Conservation (phyloP, 495 filamentous ascomycete genomes). For the Trichocladium antarcticum region DNA sequence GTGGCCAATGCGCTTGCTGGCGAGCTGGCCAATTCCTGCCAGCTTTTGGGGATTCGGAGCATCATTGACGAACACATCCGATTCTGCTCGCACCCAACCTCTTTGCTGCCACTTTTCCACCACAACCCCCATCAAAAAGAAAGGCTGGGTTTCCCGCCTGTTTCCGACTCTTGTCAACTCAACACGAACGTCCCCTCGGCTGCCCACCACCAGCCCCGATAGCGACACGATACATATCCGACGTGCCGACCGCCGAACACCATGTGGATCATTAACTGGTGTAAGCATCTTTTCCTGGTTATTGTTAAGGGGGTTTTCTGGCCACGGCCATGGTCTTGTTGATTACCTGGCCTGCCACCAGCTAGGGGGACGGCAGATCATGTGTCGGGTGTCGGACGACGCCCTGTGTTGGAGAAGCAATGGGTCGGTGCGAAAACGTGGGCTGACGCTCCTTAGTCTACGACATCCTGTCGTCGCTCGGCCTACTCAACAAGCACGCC, state of each 20-base stretch:
- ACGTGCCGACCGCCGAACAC: conserved; percentile 26
- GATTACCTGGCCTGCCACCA: background rate
- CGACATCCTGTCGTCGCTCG: conserved; percentile 81
- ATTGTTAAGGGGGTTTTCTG: background rate
- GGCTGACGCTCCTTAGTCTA: conserved; percentile 51
- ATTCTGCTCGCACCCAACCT: background rate
- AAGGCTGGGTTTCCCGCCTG: too few relatives aligned
- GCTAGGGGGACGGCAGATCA: too few relatives aligned
- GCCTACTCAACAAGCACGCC: conserved; percentile 91
- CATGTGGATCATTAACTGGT: conserved; percentile 98
- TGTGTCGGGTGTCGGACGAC: too few relatives aligned
- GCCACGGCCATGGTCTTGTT: background rate
- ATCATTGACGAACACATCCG: background rate
- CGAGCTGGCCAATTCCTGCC: conserved; percentile 13
- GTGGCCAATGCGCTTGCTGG: conserved; percentile 7
- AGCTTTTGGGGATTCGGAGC: conserved; percentile 1
- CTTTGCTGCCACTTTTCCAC: background rate
- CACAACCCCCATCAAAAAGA: background rate
- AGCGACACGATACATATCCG: background rate
- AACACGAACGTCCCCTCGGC: too few relatives aligned
- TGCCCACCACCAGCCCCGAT: background rate
- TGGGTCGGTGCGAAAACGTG: too few relatives aligned
- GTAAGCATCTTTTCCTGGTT: conserved; percentile 43
- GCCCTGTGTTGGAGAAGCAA: too few relatives aligned
- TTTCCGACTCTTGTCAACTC: too few relatives aligned